Conservation (phyloP, 148 eudicot species). For the Camellia sinensis region DNA sequence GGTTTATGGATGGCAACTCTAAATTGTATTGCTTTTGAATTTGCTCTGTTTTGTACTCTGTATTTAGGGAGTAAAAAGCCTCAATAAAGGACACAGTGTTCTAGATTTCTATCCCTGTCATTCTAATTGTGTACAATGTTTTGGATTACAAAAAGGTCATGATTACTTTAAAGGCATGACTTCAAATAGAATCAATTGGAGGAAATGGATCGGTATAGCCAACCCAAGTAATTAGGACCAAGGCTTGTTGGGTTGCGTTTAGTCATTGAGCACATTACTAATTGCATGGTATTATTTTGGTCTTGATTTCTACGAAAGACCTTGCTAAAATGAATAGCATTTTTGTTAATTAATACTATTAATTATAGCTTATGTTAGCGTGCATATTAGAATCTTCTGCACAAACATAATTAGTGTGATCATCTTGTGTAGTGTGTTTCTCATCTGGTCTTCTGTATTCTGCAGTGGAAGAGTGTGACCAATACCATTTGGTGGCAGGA, state of each 20-base stretch:
- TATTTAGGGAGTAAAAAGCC: not conserved
- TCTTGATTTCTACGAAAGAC: not conserved
- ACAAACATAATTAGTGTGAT: not conserved
- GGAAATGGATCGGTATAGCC: no score
- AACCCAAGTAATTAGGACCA: no score
- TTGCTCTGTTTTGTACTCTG: not conserved
- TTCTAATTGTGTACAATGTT: not conserved
- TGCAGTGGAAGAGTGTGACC: conserved; percentile 83
- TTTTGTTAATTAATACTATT: not conserved
- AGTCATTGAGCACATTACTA: not conserved
- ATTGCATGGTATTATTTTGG: not conserved
- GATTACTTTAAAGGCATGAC: no score
- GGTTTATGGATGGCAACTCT: not conserved
- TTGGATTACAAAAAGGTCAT: no score
- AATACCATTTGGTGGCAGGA: conserved; percentile 99
- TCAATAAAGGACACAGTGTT: not conserved
- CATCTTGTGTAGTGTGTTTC: not conserved
- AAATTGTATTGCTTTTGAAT: not conserved
- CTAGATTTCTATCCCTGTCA: not conserved
- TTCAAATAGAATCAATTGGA: no score
- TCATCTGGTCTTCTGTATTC: conserved; percentile 16
- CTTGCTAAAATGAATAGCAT: not conserved
- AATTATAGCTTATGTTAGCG: not conserved
- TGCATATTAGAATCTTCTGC: not conserved
- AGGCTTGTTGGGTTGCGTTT: no score